Base-by-base conservation (phyloP, 768 basidiomycete species). In the Dacryopinax spathularia region DNA sequence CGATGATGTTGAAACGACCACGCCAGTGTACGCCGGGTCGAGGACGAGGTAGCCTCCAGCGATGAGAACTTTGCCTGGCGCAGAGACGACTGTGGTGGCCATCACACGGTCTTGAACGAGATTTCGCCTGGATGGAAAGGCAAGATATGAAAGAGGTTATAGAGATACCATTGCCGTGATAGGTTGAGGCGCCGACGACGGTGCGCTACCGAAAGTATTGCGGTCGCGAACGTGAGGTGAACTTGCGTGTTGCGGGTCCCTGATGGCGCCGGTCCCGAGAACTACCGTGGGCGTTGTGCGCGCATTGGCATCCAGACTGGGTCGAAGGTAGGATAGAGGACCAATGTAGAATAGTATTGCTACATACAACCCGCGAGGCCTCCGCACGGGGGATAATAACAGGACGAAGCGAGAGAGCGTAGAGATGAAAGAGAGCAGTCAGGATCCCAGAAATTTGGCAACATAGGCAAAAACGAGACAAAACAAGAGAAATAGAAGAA, bases 31-130 rank as follows among this genome's bases (percentile, higher is more conserved):
- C 5, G 80, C 76, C 20, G 83, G 86, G 74, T 98, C 93, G 66
- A 98, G 87, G 31, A 99, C 91, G 67, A 99, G 88, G 77, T 98
- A 99, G 1, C 96, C 96, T 1, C 96, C 96, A 10, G 94, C 91
- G 62, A 96, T 74, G 63, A 99, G 82, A 60, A 96, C 94, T 75
- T 99, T 99, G 66, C 95, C 95, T 10, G 95, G 90, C 0, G 93
- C 83, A 34, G 94, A 97, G 65, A 96, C 82, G 61, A 88, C 81
- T 33, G 88, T 91, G 56, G 81, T 72, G 12, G 67, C 27, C 64
- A 61, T 62, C n/a, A n/a, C n/a, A n/a, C n/a, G n/a, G n/a, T n/a
- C n/a, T n/a, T 15, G 48, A 27, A 5, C 13, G 20, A 29, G 7
- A 29, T 10, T 29, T 5, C 29, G 25, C 29, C 43, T 22, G 18